Percentiles rank a stretch among this genome's conserved stretches.
Evolutionary conservation across 345 rosid genomes (phyloP).

Genomic region (Syzygium aqueum): DNA sequence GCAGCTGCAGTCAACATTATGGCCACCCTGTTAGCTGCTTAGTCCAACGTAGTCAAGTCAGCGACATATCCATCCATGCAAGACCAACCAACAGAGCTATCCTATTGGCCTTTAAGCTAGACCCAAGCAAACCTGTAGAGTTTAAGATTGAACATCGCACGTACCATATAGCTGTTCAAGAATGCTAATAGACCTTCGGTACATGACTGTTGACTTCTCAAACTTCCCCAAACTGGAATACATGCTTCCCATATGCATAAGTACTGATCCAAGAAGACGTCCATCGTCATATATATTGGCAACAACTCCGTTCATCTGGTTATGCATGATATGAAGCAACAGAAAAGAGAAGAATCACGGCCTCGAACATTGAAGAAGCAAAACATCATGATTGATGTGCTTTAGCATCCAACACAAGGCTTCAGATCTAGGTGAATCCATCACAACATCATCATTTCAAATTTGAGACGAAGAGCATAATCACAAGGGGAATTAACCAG

Average conservation of each 20-base stretch:
- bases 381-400: background rate
- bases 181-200: conserved; percentile 44
- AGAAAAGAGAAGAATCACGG: background rate
- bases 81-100: background rate
- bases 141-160: background rate
- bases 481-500: background rate
- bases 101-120: background rate
- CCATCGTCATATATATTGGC: conserved; percentile 35
- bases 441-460: background rate
- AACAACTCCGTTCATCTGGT: conserved; percentile 59
- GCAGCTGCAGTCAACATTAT: background rate
- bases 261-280: conserved; percentile 59
- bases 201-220: conserved; percentile 44
- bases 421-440: background rate
- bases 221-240: conserved; percentile 55
- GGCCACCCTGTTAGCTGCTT: background rate
- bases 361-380: background rate
- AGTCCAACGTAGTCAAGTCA: background rate
- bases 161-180: conserved; percentile 55
- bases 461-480: background rate
- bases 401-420: background rate
- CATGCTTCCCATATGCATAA: conserved; percentile 79
- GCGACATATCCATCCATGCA: background rate
- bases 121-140: background rate
- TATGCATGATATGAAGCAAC: background rate